Conservation (phyloP, 2,329 filamentous ascomycete genomes). For the Nemania serpens region DNA sequence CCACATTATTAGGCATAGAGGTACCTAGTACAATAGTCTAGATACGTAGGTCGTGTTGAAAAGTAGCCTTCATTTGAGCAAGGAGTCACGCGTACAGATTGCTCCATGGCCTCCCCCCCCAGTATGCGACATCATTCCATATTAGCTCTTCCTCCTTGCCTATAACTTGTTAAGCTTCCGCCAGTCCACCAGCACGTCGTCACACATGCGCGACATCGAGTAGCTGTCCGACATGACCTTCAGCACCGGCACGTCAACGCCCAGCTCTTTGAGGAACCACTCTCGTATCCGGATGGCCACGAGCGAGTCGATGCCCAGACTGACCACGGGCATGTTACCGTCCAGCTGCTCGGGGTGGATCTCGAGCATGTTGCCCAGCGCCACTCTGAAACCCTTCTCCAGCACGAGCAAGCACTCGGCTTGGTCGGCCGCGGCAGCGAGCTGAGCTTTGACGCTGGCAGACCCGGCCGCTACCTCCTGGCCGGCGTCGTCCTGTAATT, state of each 20-base stretch:
- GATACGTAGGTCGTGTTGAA: too few species aligned
- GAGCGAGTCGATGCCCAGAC: constrained; percentile 1
- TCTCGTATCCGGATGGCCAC: neutral
- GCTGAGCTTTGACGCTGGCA: neutral
- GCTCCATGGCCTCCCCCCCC: too few species aligned
- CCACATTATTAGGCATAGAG: too few species aligned
- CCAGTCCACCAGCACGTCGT: neutral
- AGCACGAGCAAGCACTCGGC: neutral
- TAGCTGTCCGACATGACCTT: constrained; percentile 4
- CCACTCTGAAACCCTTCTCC: neutral
- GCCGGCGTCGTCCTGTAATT: neutral
- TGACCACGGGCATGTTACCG: neutral
- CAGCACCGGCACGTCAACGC: neutral
- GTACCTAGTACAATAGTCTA: too few species aligned
- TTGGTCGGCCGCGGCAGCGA: neutral
- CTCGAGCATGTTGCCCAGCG: neutral
- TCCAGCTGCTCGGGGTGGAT: neutral
- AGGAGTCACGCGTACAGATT: too few species aligned
- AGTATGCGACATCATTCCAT: too few species aligned
- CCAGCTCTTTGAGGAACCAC: constrained; percentile 11
- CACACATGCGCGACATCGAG: constrained; percentile 2
- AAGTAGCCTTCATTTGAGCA: too few species aligned
- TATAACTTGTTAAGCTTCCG: neutral
- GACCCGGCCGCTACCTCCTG: neutral
- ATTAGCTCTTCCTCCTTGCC: too few species aligned